Conservation (phyloP, 306 rosid genomes). For the Pyrus betulifolia region DNA sequence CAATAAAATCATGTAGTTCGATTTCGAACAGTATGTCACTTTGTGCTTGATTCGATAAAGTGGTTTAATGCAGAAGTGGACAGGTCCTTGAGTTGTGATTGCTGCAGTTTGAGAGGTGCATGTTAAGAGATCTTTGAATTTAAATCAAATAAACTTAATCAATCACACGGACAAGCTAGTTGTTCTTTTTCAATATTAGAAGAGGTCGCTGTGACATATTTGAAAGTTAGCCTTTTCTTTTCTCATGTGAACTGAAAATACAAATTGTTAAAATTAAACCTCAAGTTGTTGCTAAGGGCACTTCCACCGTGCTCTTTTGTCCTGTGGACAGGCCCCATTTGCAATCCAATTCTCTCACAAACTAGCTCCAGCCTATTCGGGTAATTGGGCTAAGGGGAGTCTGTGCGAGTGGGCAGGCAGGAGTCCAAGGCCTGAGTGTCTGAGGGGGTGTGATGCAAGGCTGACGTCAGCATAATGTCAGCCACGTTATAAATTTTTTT, state of each 20-base stretch:
- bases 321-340: too few relatives aligned
- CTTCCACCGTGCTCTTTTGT: too few relatives aligned
- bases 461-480: too few relatives aligned
- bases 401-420: fast-evolving
- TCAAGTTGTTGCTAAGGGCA: neutral
- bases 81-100: neutral
- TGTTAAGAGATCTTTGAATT: neutral
- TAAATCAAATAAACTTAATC: neutral
- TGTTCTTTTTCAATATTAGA: too few relatives aligned
- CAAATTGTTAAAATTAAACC: neutral
- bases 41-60: neutral
- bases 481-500: too few relatives aligned
- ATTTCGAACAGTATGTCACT: neutral
- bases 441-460: too few relatives aligned
- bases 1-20: neutral
- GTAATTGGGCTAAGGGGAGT: too few relatives aligned
- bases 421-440: fast-evolving
- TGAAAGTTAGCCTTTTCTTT: too few relatives aligned
- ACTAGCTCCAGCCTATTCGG: too few relatives aligned
- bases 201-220: too few relatives aligned
- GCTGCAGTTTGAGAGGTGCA: neutral
- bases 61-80: neutral
- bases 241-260: neutral
- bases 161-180: neutral
- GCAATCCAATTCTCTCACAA: too few relatives aligned